Evolutionary conservation across 208 protist genomes (phyloP).

Genomic region (Crithidia brevicula): DNA sequence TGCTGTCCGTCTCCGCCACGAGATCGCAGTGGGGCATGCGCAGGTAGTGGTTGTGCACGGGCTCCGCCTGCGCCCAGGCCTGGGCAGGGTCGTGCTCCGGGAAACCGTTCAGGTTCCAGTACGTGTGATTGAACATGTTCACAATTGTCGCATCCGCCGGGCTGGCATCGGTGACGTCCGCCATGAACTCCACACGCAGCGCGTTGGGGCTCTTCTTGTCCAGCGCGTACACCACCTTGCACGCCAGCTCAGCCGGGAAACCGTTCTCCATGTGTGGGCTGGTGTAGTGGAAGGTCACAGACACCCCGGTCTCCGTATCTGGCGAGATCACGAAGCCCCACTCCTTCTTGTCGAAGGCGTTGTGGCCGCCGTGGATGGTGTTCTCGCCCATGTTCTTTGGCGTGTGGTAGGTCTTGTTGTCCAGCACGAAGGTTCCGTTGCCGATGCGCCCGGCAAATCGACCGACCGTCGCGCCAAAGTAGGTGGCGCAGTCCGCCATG

Average conservation of each 20-base stretch:
- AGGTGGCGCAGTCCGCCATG: conserved; percentile 35
- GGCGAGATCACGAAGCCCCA: conserved; percentile 45
- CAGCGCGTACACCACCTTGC: conserved; percentile 40
- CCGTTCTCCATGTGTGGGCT: conserved; percentile 61
- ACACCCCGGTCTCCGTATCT: conserved; percentile 44
- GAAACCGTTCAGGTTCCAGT: conserved; percentile 71
- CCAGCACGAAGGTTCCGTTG: conserved; percentile 14
- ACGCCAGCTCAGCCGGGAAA: conserved; percentile 41
- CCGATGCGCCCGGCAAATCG: conserved; percentile 56
- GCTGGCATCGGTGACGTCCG: conserved; percentile 35
- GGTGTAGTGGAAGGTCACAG: conserved; percentile 21
- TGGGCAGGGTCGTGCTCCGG: conserved; percentile 12
- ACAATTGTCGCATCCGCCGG: conserved; percentile 43
- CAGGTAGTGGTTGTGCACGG: conserved; percentile 41
- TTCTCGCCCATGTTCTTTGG: conserved; percentile 28
- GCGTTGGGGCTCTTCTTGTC: conserved; percentile 22
- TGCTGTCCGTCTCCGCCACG: neutral
- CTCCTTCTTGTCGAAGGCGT: conserved; percentile 55
- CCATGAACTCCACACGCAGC: conserved; percentile 38
- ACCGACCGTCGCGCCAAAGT: conserved; percentile 66
- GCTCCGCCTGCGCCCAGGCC: conserved; percentile 18
- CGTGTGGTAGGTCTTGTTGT: conserved; percentile 20
- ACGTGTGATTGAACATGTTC: conserved; percentile 70
- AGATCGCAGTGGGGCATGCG: conserved; percentile 32
- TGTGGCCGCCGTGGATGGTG: conserved; percentile 52